Evolutionary conservation across 208 protist species (phyloP), one percentile per base, ranked within the genome.

Genomic region (Acanthamoeba castellanii): DNA sequence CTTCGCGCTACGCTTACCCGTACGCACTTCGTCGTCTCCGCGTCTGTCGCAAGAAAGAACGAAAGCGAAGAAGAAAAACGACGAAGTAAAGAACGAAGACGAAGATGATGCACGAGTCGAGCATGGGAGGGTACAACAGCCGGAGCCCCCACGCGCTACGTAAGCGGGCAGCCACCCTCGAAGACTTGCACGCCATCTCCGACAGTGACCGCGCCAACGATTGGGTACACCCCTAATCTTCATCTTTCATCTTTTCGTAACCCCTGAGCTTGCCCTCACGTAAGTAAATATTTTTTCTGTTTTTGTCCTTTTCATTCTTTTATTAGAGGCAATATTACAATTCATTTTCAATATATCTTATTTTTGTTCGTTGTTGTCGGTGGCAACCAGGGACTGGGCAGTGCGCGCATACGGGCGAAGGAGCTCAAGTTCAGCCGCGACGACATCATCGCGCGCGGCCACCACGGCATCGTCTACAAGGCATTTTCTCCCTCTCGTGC

Each of bases 181-280:
- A 82, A 27, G 74, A 82, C 37, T 37, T 82, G 3, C 74, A 82
- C 42, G 74, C 74, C 74, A 52, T 82, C 74, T 82, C 74, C 32
- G 74, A 82, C 74, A 82, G 74, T n/a, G 74, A 25, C 74, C 74
- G 74, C 37, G 20, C 74, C 74, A 82, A 82, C 74, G 74, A 82
- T 13, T 82, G 74, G 74, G 74, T 82, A 82, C 37, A 18, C 57
- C 57, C 13, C 57, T 8, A 16, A 64, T 25, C 20, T 27, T 42
- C 37, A 42, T 42, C 37, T 42, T 42, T 42, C 37, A 42, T 42
- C 37, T 42, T 42, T 42, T 42, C 37, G 37, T 42, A 42, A 42
- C 37, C 37, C 37, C 37, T 42, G 37, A 42, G 37, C 37, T 42
- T 42, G 37, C 37, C 37, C 3, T 42, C 1, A 42, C n/a, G n/a